Percentiles rank a stretch among this genome's conserved stretches.
phyloP scores from a whole-genome alignment of 495 filamentous ascomycete species.

The Rostrohypoxylon terebratum region DNA sequence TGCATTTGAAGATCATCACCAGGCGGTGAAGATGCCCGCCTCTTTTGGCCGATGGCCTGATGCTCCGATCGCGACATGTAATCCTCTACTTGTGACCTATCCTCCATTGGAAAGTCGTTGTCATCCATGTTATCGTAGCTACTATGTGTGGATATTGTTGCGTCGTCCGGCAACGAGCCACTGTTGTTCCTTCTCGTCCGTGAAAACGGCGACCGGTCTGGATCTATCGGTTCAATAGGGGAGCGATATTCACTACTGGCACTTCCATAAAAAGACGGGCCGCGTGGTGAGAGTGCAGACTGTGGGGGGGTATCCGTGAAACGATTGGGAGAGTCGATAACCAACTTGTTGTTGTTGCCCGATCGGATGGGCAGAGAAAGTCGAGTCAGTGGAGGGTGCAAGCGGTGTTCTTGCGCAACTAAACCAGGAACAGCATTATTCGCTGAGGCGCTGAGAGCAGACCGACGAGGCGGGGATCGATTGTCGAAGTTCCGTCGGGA shows the following conservation, averaged over 20 bases:
- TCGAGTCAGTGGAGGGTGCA: conserved; percentile 59
- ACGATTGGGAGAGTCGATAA: conserved; percentile 57
- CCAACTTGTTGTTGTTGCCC: conserved; percentile 49
- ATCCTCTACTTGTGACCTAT: conserved; percentile 69
- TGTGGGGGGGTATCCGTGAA: conserved; percentile 61
- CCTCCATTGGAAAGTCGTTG: conserved; percentile 74
- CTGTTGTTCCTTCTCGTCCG: conserved; percentile 68
- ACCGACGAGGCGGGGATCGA: conserved; percentile 65
- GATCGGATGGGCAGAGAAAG: conserved; percentile 62
- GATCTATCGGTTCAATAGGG: conserved; percentile 59
- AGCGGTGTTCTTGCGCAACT: conserved; percentile 59
- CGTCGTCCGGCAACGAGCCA: conserved; percentile 54
- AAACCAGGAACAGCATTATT: conserved; percentile 54
- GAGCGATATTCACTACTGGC: conserved; percentile 63
- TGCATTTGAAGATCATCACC: conserved; percentile 74
- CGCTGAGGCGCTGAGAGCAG: conserved; percentile 64
- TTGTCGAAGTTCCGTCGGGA: conserved; percentile 69
- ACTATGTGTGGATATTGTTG: conserved; percentile 53
- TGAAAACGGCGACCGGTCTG: conserved; percentile 69
- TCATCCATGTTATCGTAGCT: conserved; percentile 70
- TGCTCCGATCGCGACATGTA: conserved; percentile 56
- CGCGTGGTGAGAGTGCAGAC: conserved; percentile 64
- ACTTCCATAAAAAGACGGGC: conserved; percentile 60
- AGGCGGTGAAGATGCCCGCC: conserved; percentile 83
- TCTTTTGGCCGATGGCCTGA: conserved; percentile 69